Evolutionary conservation across 2,329 filamentous ascomycete species (phyloP).

Genomic region (Botryotinia convoluta): DNA sequence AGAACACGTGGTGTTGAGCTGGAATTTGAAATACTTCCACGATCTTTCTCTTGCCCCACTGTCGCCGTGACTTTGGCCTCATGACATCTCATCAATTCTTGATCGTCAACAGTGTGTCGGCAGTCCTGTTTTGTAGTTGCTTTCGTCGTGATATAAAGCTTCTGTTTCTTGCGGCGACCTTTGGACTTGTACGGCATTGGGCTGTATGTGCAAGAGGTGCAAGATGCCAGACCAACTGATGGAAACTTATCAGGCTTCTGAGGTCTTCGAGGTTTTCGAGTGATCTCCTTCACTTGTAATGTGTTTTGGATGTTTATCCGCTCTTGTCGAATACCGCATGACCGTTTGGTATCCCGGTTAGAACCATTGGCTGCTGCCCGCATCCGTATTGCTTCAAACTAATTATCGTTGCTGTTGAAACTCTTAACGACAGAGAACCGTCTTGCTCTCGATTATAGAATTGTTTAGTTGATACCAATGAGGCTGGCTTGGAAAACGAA

Average conservation of each 20-base stretch:
- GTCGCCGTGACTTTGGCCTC: fast-evolving
- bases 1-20: background rate
- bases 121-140: background rate
- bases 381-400: background rate
- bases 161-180: background rate
- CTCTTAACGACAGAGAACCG: background rate
- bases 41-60: background rate
- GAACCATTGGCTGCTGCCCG: too few relatives aligned
- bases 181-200: too few relatives aligned
- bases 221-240: background rate
- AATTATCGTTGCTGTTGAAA: background rate
- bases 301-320: background rate
- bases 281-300: background rate
- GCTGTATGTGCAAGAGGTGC: background rate
- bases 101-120: background rate
- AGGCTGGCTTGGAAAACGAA: background rate
- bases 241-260: background rate
- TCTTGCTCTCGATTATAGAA: background rate
- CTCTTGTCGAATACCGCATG: background rate
- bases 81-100: background rate
- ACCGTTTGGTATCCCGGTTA: background rate
- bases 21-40: background rate
- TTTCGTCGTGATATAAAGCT: background rate
- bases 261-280: background rate
- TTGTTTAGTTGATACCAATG: background rate